Evolutionary conservation across 495 filamentous ascomycete species (phyloP).

Genomic region (Neurospora africana): DNA sequence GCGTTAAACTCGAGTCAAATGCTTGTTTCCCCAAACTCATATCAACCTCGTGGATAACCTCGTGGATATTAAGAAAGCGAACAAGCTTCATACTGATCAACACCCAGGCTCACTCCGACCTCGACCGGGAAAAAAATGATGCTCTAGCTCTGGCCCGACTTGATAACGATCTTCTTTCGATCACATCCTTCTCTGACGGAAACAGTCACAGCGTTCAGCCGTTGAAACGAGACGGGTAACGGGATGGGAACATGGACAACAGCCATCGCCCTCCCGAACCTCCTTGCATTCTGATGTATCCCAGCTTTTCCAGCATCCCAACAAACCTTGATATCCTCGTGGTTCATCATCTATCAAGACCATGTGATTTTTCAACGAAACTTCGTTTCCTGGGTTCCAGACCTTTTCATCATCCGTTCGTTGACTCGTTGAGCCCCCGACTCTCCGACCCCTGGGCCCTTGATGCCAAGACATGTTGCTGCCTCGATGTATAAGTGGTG

Average conservation of each 20-base stretch:
- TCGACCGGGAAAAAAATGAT: background rate
- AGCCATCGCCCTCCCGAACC: background rate
- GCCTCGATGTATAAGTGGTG: background rate
- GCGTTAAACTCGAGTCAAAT: background rate
- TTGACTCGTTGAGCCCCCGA: background rate
- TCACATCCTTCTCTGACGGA: background rate
- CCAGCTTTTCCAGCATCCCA: background rate
- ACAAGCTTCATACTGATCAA: background rate
- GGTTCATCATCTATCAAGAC: background rate
- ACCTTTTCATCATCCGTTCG: background rate
- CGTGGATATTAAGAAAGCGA: background rate
- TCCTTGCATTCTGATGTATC: background rate
- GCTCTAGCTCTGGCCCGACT: background rate
- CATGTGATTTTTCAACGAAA: background rate
- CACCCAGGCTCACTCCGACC: background rate
- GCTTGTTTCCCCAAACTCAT: background rate
- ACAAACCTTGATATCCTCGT: background rate
- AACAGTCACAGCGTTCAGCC: background rate
- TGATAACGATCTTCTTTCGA: background rate
- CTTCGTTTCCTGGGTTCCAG: background rate
- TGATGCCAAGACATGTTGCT: background rate
- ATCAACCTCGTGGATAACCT: background rate
- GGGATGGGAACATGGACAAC: background rate
- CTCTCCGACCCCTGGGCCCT: background rate
- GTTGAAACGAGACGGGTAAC: background rate